Evolutionary conservation across 495 filamentous ascomycete species (phyloP), one percentile per base, ranked within the genome.

Genomic region (Lasiosphaeria ovina): DNA sequence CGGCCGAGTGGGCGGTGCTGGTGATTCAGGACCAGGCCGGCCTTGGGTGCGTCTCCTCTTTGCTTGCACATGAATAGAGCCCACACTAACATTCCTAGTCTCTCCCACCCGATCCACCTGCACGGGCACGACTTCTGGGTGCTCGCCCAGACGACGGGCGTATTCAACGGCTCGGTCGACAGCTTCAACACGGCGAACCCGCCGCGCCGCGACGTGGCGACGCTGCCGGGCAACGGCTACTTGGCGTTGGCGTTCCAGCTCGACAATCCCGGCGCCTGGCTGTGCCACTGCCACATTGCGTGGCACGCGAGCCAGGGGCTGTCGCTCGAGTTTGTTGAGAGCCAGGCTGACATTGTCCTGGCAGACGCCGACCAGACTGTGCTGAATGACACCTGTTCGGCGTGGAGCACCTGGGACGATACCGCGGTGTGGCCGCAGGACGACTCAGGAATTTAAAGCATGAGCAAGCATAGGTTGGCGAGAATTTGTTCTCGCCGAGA

Each of bases 121-220:
- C 64, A 66, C 61, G 64, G 64, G 16, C 64, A 66, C 51, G 64
- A 66, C 47, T 63, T 66, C 32, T 64, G 61, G 61, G 51, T 66
- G 14, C 61, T 66, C 10, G 57, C 58, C 33, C 64, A 59, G 11
- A n/a, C 49, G 17, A 0, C 14, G 3, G 54, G 6, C 9, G 35
- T 11, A 0, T 66, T 48, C n/a, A 51, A 66, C 54, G 42, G 35
- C 31, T 32, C 57, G 24, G 57, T 32, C 32, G 17, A n/a, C 6
- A 33, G 31, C 3, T 62, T 66, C 38, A 66, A 65, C 61, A 64
- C 69, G 35, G 35, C 62, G 9, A 85, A 78, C 67, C 84, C 86
- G 3, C 75, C 81, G 3, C 77, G 85, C 0, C 74, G 86, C 6
- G 87, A 89, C 64, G 82, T 81, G 4, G 85, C 84, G 3, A 69